phyloP scores from a whole-genome alignment of 345 rosid species.

The Hevea brasiliensis region DNA sequence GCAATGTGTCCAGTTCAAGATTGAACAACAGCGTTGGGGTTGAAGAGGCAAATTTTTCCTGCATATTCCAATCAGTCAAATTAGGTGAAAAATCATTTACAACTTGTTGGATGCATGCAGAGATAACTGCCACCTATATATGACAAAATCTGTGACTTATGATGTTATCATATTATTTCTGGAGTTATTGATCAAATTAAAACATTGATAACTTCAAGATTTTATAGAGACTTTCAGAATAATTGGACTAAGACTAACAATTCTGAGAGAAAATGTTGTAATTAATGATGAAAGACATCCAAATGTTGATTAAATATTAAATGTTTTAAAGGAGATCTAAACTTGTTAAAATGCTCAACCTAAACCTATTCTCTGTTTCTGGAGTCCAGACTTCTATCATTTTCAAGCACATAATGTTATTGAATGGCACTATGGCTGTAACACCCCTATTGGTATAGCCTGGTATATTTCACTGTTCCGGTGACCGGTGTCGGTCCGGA shows the following conservation, averaged over 20 bases:
- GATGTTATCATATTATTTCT: not conserved
- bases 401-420: not conserved
- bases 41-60: conserved; percentile 77
- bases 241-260: not conserved
- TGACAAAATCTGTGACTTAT: not conserved
- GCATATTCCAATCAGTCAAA: conserved; percentile 35
- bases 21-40: conserved; percentile 85
- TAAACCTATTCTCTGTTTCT: not conserved
- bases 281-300: not conserved
- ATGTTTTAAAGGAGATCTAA: not conserved
- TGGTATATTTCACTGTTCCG: too few relatives aligned
- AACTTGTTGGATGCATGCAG: not conserved
- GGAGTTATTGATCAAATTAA: not conserved
- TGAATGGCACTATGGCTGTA: not conserved
- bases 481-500: too few relatives aligned
- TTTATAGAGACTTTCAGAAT: not conserved
- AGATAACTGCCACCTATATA: not conserved
- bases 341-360: not conserved
- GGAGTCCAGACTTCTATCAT: not conserved
- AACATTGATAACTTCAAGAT: not conserved
- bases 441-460: too few relatives aligned
- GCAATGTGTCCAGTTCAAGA: conserved; percentile 92
- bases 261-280: not conserved
- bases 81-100: not conserved
- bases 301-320: not conserved